Conservation (phyloP, 2,329 filamentous ascomycete genomes). For the Microsporum ferrugineum region DNA sequence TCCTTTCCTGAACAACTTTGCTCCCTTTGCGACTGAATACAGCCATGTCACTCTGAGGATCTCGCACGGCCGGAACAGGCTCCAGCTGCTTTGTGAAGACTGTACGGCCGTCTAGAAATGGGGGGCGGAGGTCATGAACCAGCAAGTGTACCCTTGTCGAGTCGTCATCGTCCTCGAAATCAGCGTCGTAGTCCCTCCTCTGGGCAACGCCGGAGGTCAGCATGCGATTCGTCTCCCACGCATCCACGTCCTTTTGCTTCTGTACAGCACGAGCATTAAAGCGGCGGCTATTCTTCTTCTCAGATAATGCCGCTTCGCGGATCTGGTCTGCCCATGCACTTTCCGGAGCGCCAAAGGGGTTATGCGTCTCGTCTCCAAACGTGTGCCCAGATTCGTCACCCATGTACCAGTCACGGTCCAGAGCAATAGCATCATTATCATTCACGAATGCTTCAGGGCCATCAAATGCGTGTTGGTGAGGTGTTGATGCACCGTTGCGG, state of each 20-base stretch:
- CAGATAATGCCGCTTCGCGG: slow-evolving; percentile 58
- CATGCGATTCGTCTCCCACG: slow-evolving; percentile 99
- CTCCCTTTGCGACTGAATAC: slow-evolving; percentile 95
- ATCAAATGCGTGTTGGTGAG: slow-evolving; percentile 48
- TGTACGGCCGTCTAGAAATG: slow-evolving; percentile 86
- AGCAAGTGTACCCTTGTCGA: slow-evolving; percentile 78
- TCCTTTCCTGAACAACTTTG: slow-evolving; percentile 76
- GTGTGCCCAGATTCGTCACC: slow-evolving; percentile 76
- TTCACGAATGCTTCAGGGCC: slow-evolving; percentile 50
- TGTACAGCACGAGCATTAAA: slow-evolving; percentile 66
- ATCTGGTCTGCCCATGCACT: slow-evolving; percentile 64
- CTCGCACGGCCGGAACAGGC: slow-evolving; percentile 81
- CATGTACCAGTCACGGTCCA: slow-evolving; percentile 89
- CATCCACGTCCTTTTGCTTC: slow-evolving; percentile 88
- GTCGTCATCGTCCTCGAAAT: slow-evolving; percentile 78
- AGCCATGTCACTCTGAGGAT: slow-evolving; percentile 96
- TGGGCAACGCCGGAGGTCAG: slow-evolving; percentile 92
- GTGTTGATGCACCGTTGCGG: slow-evolving; percentile 22
- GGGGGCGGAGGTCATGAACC: slow-evolving; percentile 85
- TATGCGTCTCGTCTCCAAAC: slow-evolving; percentile 85
- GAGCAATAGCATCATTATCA: slow-evolving; percentile 58
- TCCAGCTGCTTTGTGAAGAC: slow-evolving; percentile 97
- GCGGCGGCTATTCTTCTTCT: slow-evolving; percentile 65
- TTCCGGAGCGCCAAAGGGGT: slow-evolving; percentile 71
- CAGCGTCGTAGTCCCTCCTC: slow-evolving; percentile 64